Conservation (phyloP, 495 filamentous ascomycete species). For the Neurospora intermedia region DNA sequence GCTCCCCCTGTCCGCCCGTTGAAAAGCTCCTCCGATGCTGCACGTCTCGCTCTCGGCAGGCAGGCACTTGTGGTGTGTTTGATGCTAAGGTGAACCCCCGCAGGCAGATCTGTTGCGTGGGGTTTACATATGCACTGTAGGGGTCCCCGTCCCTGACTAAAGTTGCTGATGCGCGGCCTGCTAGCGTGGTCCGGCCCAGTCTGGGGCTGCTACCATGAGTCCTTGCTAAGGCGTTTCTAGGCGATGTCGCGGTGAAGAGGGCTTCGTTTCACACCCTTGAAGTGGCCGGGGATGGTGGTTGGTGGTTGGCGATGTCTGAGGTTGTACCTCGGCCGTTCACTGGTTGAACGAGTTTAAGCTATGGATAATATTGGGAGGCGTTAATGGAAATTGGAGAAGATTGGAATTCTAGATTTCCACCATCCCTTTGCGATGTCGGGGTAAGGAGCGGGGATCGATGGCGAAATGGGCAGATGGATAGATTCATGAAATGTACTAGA, state of each 20-base stretch:
- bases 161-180: neutral
- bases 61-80: neutral
- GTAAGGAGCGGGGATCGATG: neutral
- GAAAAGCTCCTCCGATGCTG: neutral
- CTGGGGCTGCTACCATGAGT: neutral
- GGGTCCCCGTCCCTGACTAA: neutral
- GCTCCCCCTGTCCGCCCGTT: neutral
- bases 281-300: neutral
- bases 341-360: neutral
- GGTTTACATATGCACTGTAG: neutral
- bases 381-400: neutral
- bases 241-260: neutral
- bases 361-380: neutral
- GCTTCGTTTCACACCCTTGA: neutral
- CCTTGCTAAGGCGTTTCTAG: neutral
- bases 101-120: neutral
- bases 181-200: neutral
- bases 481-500: neutral
- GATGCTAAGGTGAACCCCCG: neutral
- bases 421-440: neutral
- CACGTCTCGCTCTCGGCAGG: neutral
- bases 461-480: neutral
- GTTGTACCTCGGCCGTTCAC: neutral
- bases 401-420: neutral
- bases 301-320: neutral